Base-by-base conservation (phyloP, 371 early-diverging fungal species). In the Lichtheimia corymbifera region DNA sequence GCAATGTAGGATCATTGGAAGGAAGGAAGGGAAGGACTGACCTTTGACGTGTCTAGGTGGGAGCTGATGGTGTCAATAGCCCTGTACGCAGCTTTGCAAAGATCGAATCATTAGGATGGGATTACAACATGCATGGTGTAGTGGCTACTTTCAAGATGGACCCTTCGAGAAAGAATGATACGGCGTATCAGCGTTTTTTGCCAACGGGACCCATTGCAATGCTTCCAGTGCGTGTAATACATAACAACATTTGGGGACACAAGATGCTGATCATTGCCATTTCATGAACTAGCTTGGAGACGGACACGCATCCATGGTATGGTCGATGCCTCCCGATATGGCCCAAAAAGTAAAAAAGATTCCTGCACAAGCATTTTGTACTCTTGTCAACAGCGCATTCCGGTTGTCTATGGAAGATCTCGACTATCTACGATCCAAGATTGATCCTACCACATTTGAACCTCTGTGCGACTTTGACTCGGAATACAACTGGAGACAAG, bases 171-270 rank as follows among this genome's bases (percentile, higher is more conserved):
- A 79, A 77, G 18, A 90, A 89, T 50, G 64, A 70, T 30, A 87
- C 91, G 0, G 97, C 96, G 1, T 98, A 89, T 86, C 97, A 98
- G 74, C 79, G 96, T 56, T 98, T 98, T 68, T 79, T 98, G 51
- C 97, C 97, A 0, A 89, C 92, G 0, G 98, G 98, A 0, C 95
- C 97, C 0, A 83, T 98, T 50, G 97, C 97, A 0, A 72, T 96
- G 76, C 77, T 97, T 50, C 98, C 98, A 14, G 88, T 92, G 82
- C 65, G 74, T 58, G 18, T 7, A 14, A 24, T 7, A 15, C 45
- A 30, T n/a, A 24, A 15, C 15, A 24, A 13, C 5, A 11, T 58
- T 45, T 25, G 30, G 55, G 43, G 13, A 42, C 13, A 50, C 30
- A 35, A 35, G 35, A 35, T 35, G 35, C 35, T 35, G 35, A 35